Evolutionary conservation across 768 basidiomycete species (phyloP).

Genomic region (Boletus reticuloceps): DNA sequence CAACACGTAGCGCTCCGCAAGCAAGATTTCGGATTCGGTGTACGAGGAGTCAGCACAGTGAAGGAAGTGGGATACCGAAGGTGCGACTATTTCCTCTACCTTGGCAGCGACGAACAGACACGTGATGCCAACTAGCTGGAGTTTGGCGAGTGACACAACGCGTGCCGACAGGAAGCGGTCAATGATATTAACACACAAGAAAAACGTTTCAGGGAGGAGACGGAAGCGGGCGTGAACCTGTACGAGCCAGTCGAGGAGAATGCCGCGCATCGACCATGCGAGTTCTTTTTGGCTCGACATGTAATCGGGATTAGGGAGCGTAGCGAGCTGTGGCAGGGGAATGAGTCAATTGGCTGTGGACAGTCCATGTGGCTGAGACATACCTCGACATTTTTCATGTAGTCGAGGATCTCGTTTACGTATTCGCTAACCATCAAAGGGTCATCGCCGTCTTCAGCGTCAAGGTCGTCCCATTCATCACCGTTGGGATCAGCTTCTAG

Average conservation of each 20-base stretch:
- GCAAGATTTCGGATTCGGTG: slow-evolving; percentile 75
- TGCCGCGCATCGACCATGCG: slow-evolving; percentile 85
- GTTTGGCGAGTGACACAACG: slow-evolving; percentile 66
- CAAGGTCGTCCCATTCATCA: slow-evolving; percentile 84
- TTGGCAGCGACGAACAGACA: slow-evolving; percentile 88
- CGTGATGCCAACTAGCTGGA: slow-evolving; percentile 89
- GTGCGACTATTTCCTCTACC: slow-evolving; percentile 90
- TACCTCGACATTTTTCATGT: slow-evolving; percentile 86
- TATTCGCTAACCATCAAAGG: slow-evolving; percentile 98
- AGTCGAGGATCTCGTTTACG: slow-evolving; percentile 89
- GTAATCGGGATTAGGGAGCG: slow-evolving; percentile 82
- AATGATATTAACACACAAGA: slow-evolving; percentile 84
- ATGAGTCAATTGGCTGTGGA: background rate
- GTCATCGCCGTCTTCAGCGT: slow-evolving; percentile 88
- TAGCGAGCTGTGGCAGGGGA: slow-evolving; percentile 48
- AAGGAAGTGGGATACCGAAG: slow-evolving; percentile 77
- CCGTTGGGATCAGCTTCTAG: slow-evolving; percentile 65
- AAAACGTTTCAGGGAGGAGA: slow-evolving; percentile 86
- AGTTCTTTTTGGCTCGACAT: slow-evolving; percentile 83
- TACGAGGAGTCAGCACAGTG: slow-evolving; percentile 78
- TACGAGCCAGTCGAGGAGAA: slow-evolving; percentile 91
- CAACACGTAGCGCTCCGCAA: slow-evolving; percentile 86
- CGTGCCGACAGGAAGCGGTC: slow-evolving; percentile 60
- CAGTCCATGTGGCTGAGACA: slow-evolving; percentile 3
- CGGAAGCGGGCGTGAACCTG: slow-evolving; percentile 87